Evolutionary conservation across 2,329 filamentous ascomycete species (phyloP).

Genomic region (Malbranchea zuffiana): DNA sequence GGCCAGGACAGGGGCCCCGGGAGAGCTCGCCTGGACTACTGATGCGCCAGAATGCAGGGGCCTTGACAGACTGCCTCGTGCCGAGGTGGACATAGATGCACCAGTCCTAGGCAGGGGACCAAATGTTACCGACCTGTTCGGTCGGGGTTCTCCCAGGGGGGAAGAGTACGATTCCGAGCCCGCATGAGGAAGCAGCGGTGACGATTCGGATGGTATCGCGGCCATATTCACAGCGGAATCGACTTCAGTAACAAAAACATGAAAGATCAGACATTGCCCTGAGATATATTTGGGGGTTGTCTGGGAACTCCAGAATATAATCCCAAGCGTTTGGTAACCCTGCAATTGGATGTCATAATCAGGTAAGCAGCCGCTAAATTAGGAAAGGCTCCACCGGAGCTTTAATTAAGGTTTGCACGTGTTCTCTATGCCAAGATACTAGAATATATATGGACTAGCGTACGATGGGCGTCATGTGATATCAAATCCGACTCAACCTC

Average conservation of each 20-base stretch:
- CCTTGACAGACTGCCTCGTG: conserved; percentile 32
- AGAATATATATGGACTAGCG: too few species aligned
- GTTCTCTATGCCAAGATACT: too few species aligned
- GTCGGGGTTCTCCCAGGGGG: conserved; percentile 30
- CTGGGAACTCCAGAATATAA: too few species aligned
- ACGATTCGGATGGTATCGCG: conserved; percentile 11
- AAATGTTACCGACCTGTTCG: conserved; percentile 38
- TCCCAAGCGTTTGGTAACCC: too few species aligned
- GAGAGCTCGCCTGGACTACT: conserved; percentile 22
- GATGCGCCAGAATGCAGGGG: conserved; percentile 32
- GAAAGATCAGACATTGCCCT: too few species aligned
- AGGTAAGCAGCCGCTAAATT: too few species aligned
- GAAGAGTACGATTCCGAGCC: conserved; percentile 19
- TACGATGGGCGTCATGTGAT: too few species aligned
- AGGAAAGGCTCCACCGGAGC: not conserved
- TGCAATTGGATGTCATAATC: too few species aligned
- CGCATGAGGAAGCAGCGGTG: conserved; percentile 9
- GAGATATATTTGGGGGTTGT: too few species aligned
- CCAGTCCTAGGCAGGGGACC: conserved; percentile 38
- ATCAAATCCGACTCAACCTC: too few species aligned
- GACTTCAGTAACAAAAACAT: too few species aligned
- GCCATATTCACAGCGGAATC: conserved; percentile 1
- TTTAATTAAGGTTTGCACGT: not conserved
- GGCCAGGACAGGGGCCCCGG: conserved; percentile 54
- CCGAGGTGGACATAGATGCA: conserved; percentile 32